phyloP scores from a whole-genome alignment of 805 yeast genomes.

The Torulaspora delbrueckii region DNA sequence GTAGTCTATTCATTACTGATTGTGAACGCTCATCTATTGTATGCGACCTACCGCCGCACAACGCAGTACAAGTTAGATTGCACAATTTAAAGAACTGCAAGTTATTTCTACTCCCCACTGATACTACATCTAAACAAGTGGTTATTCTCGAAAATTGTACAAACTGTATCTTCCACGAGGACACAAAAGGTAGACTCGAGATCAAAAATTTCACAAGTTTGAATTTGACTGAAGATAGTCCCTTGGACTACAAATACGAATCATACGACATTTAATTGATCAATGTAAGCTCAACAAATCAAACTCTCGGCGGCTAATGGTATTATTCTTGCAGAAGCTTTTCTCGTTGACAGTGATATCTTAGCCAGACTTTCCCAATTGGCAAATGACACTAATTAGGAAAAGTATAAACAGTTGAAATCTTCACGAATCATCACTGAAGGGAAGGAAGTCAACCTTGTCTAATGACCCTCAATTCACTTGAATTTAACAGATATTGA shows the following conservation, averaged over 20 bases:
- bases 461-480: neutral
- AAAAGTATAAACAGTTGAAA: constrained; percentile 10
- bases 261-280: neutral
- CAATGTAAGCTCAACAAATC: neutral
- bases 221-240: neutral
- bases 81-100: constrained; percentile 23
- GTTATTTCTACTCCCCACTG: constrained; percentile 13
- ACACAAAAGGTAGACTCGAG: constrained; percentile 10
- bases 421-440: neutral
- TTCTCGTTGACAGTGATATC: neutral
- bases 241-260: constrained; percentile 6
- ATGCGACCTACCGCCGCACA: constrained; percentile 11
- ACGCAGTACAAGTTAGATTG: constrained; percentile 26
- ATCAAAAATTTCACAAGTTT: constrained; percentile 28
- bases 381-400: constrained; percentile 7
- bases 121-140: constrained; percentile 13
- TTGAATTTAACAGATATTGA: too few relatives aligned
- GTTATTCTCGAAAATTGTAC: constrained; percentile 27
- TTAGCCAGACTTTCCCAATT: neutral
- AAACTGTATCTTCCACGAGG: constrained; percentile 21
- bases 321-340: neutral
- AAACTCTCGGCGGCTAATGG: neutral
- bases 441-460: neutral
- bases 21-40: constrained; percentile 16
- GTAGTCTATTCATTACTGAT: constrained; percentile 26